Base-by-base conservation (phyloP, 768 basidiomycete genomes). In the Kockovaella imperatae region DNA sequence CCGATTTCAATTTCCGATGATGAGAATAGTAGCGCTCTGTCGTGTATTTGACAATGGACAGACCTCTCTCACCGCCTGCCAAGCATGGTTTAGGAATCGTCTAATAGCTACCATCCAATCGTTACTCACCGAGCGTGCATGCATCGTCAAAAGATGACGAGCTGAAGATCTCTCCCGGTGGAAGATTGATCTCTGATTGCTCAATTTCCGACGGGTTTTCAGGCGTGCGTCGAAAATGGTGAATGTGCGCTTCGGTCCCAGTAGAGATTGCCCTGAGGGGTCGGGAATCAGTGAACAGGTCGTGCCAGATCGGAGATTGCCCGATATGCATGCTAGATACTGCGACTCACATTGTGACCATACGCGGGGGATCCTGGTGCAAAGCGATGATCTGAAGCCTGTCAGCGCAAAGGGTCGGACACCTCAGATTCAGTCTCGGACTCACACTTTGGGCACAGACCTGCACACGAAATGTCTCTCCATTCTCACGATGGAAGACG, bases 281-380 rank as follows among this genome's bases (percentile, higher is more conserved):
- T 3, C 38, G 11, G 11, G 21, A 13, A 11, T 13, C 11, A 13
- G 38, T 21, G 21, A 11, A 40, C 38, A 11, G 13, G 13, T 21
- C n/a, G n/a, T n/a, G n/a, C n/a, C n/a, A 23, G 40, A 20, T 38
- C 10, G 28, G 41, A 7, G n/a, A 11, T 13, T 28, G 43, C 28
- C 24, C 30, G 24, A 32, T 17, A 45, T 13, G 6, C 20, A 25
- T 17, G 42, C 35, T n/a, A 35, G 18, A 8, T 43, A 18, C 18
- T 15, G 23, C 10, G 8, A 59, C 60, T 41, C 45, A 62, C 64
- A 62, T 48, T 10, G 48, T 56, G 15, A 51, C 47, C 50, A 60
- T 50, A n/a, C 60, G 36, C 2, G 60, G 39, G 11, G 60, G 30
- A 46, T 62, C 60, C 28, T 24, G 31, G 29, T 62, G 60, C 21